These are phyloP conservation scores for Sporothrix sp. DNA, from an alignment of 2,329 filamentous ascomycete species.

Conservation along the genomic window DNA sequence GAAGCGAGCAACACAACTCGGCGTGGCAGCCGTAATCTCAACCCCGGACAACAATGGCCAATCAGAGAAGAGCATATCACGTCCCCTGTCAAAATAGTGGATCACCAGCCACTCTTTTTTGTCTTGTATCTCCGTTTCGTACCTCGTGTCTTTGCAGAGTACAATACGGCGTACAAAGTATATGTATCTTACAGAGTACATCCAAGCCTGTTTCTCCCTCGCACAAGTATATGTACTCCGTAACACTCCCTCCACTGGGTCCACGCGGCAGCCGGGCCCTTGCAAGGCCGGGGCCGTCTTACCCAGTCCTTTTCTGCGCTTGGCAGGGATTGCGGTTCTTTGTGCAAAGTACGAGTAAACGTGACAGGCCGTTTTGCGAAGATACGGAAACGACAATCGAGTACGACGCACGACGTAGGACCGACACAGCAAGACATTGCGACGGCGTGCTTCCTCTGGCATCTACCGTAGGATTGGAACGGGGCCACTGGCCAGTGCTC, in stretches of 20 bases:
- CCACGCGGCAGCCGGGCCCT: conserved; percentile 12
- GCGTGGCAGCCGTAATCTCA: conserved; percentile 6
- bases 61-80: neutral
- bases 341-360: too few relatives aligned
- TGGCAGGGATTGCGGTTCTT: conserved; percentile 1
- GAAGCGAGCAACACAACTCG: neutral
- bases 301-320: neutral
- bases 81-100: conserved; percentile 8
- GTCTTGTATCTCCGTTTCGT: neutral
- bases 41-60: neutral
- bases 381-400: neutral
- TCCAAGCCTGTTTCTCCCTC: neutral
- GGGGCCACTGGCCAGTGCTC: neutral
- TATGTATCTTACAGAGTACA: too few relatives aligned
- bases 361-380: neutral
- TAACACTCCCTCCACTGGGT: conserved; percentile 6
- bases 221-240: neutral
- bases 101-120: conserved; percentile 1
- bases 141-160: too few relatives aligned
- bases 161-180: too few relatives aligned
- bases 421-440: too few relatives aligned
- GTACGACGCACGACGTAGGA: too few relatives aligned
- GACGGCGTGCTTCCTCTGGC: too few relatives aligned
- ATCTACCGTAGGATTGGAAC: conserved; percentile 5
- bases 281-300: conserved; percentile 9